Conservation (phyloP, 192 early-diverging fungal genomes). For the Endogone sp. region DNA sequence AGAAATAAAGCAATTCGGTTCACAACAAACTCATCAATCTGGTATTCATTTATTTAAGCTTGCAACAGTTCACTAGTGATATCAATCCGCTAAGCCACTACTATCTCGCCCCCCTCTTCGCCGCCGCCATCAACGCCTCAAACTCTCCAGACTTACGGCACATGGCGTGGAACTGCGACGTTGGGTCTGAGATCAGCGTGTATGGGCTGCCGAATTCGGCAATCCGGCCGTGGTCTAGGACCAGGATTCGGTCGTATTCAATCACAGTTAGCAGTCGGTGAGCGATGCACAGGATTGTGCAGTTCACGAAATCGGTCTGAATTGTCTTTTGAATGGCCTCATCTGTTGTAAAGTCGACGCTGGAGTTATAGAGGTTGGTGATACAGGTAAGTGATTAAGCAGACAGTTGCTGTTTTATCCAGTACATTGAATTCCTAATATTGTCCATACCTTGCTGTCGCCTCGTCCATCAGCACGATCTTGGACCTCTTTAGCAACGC, state of each 20-base stretch:
- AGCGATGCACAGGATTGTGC: conserved; percentile 82
- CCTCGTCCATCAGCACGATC: conserved; percentile 72
- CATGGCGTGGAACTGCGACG: conserved; percentile 48
- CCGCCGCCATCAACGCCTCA: too few relatives aligned
- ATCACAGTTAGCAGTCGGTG: conserved; percentile 80
- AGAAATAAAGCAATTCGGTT: too few relatives aligned
- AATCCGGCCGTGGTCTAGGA: conserved; percentile 42
- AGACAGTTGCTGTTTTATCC: background rate
- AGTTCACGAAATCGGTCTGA: conserved; percentile 42
- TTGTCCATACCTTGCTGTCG: conserved; percentile 51
- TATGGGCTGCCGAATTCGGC: conserved; percentile 43
- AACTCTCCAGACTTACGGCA: too few relatives aligned
- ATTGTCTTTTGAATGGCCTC: conserved; percentile 79
- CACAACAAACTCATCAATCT: too few relatives aligned
- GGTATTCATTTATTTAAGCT: too few relatives aligned
- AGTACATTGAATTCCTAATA: conserved; percentile 12
- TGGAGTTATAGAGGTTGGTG: conserved; percentile 42
- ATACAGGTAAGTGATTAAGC: background rate
- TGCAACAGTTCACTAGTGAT: too few relatives aligned
- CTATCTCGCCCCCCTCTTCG: too few relatives aligned
- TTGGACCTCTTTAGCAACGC: conserved; percentile 68
- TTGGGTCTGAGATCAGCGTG: conserved; percentile 36
- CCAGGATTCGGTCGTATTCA: conserved; percentile 63
- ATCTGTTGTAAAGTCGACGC: conserved; percentile 84
- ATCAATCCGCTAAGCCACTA: too few relatives aligned